These are phyloP conservation scores for Colletotrichum cordylinicola DNA, from an alignment of 2,329 filamentous ascomycete species.

Conservation along the genomic window DNA sequence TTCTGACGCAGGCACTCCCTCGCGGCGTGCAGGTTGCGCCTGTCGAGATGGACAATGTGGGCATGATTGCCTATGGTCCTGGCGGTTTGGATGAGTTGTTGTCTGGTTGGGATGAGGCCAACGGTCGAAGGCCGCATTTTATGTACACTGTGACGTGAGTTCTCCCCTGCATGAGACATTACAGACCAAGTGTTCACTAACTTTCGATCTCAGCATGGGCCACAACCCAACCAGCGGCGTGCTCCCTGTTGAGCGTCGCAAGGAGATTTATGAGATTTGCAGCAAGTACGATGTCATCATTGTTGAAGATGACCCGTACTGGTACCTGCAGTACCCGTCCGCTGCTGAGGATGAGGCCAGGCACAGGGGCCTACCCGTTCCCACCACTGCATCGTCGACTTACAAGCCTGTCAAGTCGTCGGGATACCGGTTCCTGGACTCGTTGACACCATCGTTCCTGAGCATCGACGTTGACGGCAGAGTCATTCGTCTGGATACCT, in stretches of 20 bases:
- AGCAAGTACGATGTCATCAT: constrained; percentile 89
- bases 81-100: constrained; percentile 81
- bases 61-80: constrained; percentile 77
- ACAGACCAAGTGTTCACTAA: constrained; percentile 17
- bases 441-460: constrained; percentile 82
- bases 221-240: constrained; percentile 88
- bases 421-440: constrained; percentile 82
- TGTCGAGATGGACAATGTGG: constrained; percentile 78
- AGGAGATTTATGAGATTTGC: constrained; percentile 81
- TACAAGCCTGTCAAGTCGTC: constrained; percentile 45
- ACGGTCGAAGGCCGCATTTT: constrained; percentile 79
- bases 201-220: constrained; percentile 48
- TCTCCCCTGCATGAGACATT: not conserved
- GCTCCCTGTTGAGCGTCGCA: constrained; percentile 74
- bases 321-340: constrained; percentile 89
- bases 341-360: constrained; percentile 60
- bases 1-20: constrained; percentile 70
- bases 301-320: constrained; percentile 94
- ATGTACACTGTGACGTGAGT: constrained; percentile 89
- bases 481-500: constrained; percentile 89
- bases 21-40: constrained; percentile 75
- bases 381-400: constrained; percentile 25
- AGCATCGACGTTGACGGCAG: constrained; percentile 84
- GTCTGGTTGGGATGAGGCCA: constrained; percentile 78
- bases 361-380: constrained; percentile 42